phyloP scores from a whole-genome alignment of 805 yeast genomes.

The Sungouiella blattae region DNA sequence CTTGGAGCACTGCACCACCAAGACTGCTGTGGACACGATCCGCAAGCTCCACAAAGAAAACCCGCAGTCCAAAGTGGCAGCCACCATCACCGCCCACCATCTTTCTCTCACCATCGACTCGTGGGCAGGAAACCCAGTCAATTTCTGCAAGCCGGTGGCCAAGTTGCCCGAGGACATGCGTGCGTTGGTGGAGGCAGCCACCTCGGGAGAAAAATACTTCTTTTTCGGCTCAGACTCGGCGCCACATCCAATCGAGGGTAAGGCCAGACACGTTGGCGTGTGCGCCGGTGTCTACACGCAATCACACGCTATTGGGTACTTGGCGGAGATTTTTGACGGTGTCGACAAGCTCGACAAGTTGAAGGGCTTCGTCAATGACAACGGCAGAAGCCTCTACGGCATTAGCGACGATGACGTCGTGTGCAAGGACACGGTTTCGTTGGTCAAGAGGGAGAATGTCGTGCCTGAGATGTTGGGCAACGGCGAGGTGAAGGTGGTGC shows the following conservation, averaged over 20 bases:
- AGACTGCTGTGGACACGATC: slow-evolving; percentile 79
- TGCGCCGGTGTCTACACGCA: slow-evolving; percentile 99
- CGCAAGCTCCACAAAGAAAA: slow-evolving; percentile 42
- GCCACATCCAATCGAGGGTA: slow-evolving; percentile 84
- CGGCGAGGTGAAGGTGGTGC: slow-evolving; percentile 55
- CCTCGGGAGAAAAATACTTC: slow-evolving; percentile 86
- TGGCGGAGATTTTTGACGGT: slow-evolving; percentile 81
- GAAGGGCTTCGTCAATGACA: slow-evolving; percentile 69
- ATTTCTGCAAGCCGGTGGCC: slow-evolving; percentile 97
- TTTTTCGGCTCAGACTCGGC: slow-evolving; percentile 98
- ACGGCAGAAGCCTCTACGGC: slow-evolving; percentile 70
- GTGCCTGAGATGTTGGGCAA: slow-evolving; percentile 60
- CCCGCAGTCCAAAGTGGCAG: slow-evolving; percentile 62
- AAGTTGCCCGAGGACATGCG: slow-evolving; percentile 81
- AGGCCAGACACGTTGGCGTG: slow-evolving; percentile 74
- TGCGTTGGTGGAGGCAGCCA: slow-evolving; percentile 83
- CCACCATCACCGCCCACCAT: slow-evolving; percentile 95
- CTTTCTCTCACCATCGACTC: slow-evolving; percentile 81
- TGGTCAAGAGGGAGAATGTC: slow-evolving; percentile 50
- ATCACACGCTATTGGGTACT: slow-evolving; percentile 70
- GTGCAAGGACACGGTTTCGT: slow-evolving; percentile 44
- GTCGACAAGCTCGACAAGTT: slow-evolving; percentile 61
- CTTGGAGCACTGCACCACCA: slow-evolving; percentile 92
- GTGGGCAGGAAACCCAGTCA: slow-evolving; percentile 96
- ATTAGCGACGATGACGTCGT: slow-evolving; percentile 41